phyloP scores from a whole-genome alignment of 2,329 filamentous ascomycete species.

The Pseudocercospora fijiensis region DNA sequence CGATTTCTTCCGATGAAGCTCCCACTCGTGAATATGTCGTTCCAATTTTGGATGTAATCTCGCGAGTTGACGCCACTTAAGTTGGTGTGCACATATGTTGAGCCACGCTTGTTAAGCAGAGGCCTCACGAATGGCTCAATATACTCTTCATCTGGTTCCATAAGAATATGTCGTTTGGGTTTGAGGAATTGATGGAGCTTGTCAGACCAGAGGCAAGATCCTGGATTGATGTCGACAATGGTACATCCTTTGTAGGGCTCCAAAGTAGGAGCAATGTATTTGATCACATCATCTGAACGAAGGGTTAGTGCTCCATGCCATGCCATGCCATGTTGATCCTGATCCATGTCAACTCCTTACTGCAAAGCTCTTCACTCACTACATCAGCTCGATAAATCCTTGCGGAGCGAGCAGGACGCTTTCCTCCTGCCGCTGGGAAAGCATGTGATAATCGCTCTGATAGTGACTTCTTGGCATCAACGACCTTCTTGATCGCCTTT shows the following conservation, averaged over 20 bases:
- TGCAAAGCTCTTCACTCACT: conserved; percentile 27
- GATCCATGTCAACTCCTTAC: conserved; percentile 12
- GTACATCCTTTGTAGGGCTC: conserved; percentile 73
- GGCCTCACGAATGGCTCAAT: conserved; percentile 62
- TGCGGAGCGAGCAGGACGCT: not conserved
- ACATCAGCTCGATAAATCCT: conserved; percentile 19
- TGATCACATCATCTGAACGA: conserved; percentile 63
- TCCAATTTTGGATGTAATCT: not conserved
- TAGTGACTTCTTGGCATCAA: not conserved
- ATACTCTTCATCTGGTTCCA: conserved; percentile 65
- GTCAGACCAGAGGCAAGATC: conserved; percentile 72
- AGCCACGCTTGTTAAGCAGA: conserved; percentile 42
- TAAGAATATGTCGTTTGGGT: conserved; percentile 77
- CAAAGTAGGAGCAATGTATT: conserved; percentile 68
- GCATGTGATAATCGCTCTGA: not conserved
- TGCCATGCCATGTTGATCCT: too few relatives aligned
- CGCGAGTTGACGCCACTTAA: conserved; percentile 14
- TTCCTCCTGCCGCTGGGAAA: not conserved
- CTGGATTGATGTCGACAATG: conserved; percentile 83
- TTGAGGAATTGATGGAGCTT: conserved; percentile 72
- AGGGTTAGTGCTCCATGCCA: not conserved
- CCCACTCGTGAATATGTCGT: not conserved
- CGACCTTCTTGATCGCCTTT: not conserved
- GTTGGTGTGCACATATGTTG: conserved; percentile 50
- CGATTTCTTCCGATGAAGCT: not conserved